Conservation (phyloP, 2,329 filamentous ascomycete species). For the Aspergillus hiratsukae region DNA sequence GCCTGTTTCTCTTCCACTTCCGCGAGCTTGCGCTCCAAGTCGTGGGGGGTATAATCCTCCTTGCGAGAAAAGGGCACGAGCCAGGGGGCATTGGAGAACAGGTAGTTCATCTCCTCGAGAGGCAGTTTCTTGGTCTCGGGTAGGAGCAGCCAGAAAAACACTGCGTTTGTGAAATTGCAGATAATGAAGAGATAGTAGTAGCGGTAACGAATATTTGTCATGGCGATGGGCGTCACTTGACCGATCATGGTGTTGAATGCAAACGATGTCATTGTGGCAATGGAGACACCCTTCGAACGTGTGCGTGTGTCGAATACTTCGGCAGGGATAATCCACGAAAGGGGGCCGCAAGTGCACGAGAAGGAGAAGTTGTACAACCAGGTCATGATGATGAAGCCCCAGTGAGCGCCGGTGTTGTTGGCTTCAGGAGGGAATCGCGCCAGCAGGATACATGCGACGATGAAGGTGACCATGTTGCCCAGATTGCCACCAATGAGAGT, state of each 20-base stretch:
- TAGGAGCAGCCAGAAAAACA: conserved; percentile 64
- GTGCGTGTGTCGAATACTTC: conserved; percentile 77
- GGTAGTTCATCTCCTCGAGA: conserved; percentile 64
- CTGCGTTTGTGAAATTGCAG: conserved; percentile 64
- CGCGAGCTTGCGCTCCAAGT: conserved; percentile 56
- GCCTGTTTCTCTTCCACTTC: conserved; percentile 53
- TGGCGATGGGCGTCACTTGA: conserved; percentile 60
- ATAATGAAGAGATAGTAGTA: conserved; percentile 61
- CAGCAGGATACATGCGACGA: conserved; percentile 58
- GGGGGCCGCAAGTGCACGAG: conserved; percentile 64
- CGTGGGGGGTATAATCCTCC: conserved; percentile 49
- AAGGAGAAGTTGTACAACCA: conserved; percentile 81
- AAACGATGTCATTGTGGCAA: conserved; percentile 68
- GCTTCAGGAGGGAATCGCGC: conserved; percentile 58
- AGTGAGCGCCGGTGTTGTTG: conserved; percentile 33
- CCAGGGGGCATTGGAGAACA: conserved; percentile 62
- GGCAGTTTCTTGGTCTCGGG: conserved; percentile 62
- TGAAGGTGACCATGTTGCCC: conserved; percentile 66
- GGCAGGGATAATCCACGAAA: conserved; percentile 57
- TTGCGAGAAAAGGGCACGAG: conserved; percentile 58
- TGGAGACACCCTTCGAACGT: conserved; percentile 67
- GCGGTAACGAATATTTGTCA: conserved; percentile 50
- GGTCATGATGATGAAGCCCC: conserved; percentile 66
- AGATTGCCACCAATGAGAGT: conserved; percentile 69
- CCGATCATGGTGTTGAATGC: conserved; percentile 75